A percentile compares a stretch with the other conserved stretches of the same genome.
Conservation (phyloP, 306 rosid genomes). For the Vicia villosa region DNA sequence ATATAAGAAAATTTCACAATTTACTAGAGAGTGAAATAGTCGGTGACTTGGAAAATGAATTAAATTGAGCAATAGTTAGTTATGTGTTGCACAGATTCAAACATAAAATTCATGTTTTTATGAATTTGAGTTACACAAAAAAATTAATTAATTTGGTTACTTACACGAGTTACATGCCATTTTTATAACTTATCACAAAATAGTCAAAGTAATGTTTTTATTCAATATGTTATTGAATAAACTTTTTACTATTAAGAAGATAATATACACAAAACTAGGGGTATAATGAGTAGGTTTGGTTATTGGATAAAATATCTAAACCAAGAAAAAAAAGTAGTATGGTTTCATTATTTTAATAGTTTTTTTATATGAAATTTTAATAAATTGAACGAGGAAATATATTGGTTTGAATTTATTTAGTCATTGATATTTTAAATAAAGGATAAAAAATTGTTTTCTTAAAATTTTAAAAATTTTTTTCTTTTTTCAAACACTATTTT, state of each 20-base stretch:
- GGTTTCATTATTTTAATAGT: no score
- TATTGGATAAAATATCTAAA: no score
- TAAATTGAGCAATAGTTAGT: neutral
- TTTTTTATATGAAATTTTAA: no score
- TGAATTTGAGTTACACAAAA: no score
- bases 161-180: neutral
- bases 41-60: slow-evolving; percentile 27
- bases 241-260: neutral
- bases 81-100: slow-evolving; percentile 2
- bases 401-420: no score
- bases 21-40: slow-evolving; percentile 7
- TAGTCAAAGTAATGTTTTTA: neutral
- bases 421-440: no score
- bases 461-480: no score
- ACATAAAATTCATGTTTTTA: neutral
- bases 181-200: neutral
- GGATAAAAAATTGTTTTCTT: no score
- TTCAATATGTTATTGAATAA: neutral
- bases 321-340: no score
- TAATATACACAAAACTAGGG: neutral
- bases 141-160: neutral
- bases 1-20: neutral
- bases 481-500: no score
- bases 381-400: no score
- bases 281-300: neutral